Evolutionary conservation across 163 green algal species (phyloP).

Genomic region (Chlamydomonas reinhardtii): DNA sequence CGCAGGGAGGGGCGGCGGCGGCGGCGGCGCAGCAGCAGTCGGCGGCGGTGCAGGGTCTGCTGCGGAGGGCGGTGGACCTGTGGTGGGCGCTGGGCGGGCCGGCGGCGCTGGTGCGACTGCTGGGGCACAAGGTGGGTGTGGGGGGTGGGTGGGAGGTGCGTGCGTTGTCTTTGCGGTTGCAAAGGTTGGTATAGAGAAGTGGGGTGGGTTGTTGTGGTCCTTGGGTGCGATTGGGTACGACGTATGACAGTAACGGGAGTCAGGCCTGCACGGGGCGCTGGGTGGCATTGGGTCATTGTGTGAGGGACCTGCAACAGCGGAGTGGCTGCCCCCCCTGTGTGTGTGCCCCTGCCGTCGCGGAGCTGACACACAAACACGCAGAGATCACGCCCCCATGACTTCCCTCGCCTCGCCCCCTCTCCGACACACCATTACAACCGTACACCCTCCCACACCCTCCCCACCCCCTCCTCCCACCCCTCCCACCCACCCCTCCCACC

Average conservation of each 20-base stretch:
- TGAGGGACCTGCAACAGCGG: too few species aligned
- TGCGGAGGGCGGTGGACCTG: constrained; percentile 32
- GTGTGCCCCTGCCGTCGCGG: too few species aligned
- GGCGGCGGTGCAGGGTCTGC: constrained; percentile 11
- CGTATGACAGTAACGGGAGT: too few species aligned
- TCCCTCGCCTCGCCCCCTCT: too few species aligned
- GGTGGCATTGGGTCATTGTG: too few species aligned
- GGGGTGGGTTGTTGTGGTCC: too few species aligned
- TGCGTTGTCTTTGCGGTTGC: neutral
- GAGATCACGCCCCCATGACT: too few species aligned
- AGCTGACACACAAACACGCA: too few species aligned
- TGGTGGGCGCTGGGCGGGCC: constrained; percentile 23
- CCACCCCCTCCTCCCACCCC: too few species aligned
- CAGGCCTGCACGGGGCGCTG: too few species aligned
- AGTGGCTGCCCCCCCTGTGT: too few species aligned
- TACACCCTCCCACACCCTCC: neutral
- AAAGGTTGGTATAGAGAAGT: neutral
- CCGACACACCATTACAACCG: neutral
- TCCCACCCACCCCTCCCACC: neutral
- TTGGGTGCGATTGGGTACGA: too few species aligned
- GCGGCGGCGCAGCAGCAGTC: neutral
- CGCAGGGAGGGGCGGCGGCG: neutral
- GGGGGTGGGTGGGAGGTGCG: neutral
- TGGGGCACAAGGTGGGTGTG: constrained; percentile 20
- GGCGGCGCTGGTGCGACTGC: constrained; percentile 23